A percentile compares a stretch with the other conserved stretches of the same genome.
These are phyloP conservation scores for Camellia sinensis DNA, from an alignment of 148 eudicot species.

Conservation along the genomic window DNA sequence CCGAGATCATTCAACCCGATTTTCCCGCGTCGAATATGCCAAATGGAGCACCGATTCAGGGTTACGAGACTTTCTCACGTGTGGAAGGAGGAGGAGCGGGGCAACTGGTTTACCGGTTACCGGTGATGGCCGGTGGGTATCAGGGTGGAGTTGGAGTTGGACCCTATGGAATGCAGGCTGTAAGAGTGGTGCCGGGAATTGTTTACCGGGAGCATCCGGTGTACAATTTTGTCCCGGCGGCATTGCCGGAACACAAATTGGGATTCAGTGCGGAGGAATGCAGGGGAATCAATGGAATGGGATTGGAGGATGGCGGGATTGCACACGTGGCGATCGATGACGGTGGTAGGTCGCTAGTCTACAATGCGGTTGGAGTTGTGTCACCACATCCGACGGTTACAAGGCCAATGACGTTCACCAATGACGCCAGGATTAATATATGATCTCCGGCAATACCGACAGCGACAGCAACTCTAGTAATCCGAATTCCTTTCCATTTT, in stretches of 20 bases:
- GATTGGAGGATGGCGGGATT: background rate
- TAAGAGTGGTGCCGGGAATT: conserved; percentile 27
- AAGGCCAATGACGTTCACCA: conserved; percentile 10
- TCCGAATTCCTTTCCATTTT: no score
- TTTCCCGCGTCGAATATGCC: background rate
- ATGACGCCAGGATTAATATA: background rate
- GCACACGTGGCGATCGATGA: conserved; percentile 9
- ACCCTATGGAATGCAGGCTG: conserved; percentile 33
- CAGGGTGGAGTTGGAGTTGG: conserved; percentile 31
- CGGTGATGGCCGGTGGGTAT: conserved; percentile 30
- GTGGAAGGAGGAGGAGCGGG: background rate
- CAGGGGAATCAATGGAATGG: background rate
- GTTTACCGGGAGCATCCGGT: conserved; percentile 46
- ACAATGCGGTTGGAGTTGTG: conserved; percentile 31
- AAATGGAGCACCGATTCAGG: conserved; percentile 15
- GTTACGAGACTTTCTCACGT: background rate
- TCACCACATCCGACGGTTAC: conserved; percentile 26
- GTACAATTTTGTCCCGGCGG: conserved; percentile 23
- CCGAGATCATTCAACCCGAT: conserved; percentile 2
- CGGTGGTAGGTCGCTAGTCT: conserved; percentile 27
- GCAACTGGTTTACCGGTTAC: conserved; percentile 40
- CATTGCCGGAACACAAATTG: conserved; percentile 13
- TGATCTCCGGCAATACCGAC: background rate
- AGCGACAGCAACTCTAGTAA: background rate
- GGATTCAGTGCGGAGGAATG: conserved; percentile 15